Evolutionary conservation across 257 asterid genomes (phyloP), one percentile per base, ranked within the genome.

Genomic region (Eucommia ulmoides): DNA sequence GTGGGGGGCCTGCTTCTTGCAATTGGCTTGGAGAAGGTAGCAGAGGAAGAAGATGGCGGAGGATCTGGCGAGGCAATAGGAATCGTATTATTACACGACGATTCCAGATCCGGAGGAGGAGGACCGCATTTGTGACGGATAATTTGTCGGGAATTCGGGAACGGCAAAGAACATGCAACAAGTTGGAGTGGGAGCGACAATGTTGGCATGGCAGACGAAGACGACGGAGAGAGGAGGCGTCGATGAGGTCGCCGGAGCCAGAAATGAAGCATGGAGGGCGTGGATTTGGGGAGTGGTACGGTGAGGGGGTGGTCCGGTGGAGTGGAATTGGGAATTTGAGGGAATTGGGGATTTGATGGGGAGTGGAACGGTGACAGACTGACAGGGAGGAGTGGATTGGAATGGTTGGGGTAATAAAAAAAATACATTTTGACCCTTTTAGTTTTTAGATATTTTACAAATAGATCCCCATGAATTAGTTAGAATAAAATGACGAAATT

Each of bases 1-100:
- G 11, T 83, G 96, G 96, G 93, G 91, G 2, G 87, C 94, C 42
- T 78, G 96, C 58, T 78, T 74, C 14, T 20, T 83, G 23, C 88
- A 83, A 50, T 89, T 79, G 0, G 85, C 82, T 0, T 76, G 83
- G 84, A 72, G 93, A 22, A 55, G 89, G 16, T 56, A 53, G 7
- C 50, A 60, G 62, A 67, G 74, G 71, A 58, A 80, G 64, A 80
- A 63, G 46, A 69, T 77, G 0, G 82, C 88, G 0, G 80, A 73
- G 51, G 82, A 82, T 22, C 62, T 86, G 45, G 61, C 73, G 0
- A 71, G 74, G 50, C 75, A 74, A 1, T 93, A 83, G 74, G 69
- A 73, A 68, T 41, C 68, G 54, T 68, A 48, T 45, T 66, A 68
- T 29, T n/a, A n/a, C n/a, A n/a, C n/a, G n/a, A 50, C 57, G 54